A percentile compares a stretch with the other conserved stretches of the same genome.
Conservation (phyloP, 139 green algal species). For the Spirogloea muscicola region DNA sequence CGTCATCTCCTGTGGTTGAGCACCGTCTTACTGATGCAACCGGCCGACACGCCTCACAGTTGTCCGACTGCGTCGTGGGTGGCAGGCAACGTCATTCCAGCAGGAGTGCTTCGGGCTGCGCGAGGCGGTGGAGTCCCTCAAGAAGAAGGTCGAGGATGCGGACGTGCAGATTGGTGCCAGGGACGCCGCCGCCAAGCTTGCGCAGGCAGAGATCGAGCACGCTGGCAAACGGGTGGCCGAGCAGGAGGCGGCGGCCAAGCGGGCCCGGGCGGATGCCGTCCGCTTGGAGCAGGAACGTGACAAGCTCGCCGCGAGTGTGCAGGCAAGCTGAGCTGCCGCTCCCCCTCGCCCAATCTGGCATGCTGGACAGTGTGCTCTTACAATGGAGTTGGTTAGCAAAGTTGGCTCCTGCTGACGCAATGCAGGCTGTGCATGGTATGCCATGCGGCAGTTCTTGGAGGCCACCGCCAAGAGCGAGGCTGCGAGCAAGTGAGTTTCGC, state of each 20-base stretch:
- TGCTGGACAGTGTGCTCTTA: background rate
- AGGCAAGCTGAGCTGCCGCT: background rate
- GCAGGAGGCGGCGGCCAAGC: background rate
- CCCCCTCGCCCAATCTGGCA: background rate
- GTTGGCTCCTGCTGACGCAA: too few species aligned
- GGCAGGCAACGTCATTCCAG: constrained; percentile 25
- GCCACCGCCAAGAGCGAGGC: constrained; percentile 32
- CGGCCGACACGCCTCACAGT: too few species aligned
- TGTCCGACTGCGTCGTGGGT: too few species aligned
- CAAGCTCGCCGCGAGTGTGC: background rate
- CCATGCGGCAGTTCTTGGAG: constrained; percentile 38
- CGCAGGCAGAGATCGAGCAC: constrained; percentile 7
- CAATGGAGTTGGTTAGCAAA: too few species aligned
- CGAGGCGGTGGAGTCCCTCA: constrained; percentile 27
- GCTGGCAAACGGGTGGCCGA: constrained; percentile 28
- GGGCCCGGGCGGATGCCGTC: constrained; percentile 7
- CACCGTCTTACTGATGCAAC: too few species aligned
- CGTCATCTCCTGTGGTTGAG: background rate
- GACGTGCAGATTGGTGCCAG: constrained; percentile 18
- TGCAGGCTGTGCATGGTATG: too few species aligned
- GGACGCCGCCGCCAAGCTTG: constrained; percentile 4
- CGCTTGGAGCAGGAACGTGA: constrained; percentile 22
- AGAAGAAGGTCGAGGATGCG: constrained; percentile 20
- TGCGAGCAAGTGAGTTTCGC: constrained; percentile 5
- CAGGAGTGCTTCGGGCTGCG: constrained; percentile 35